A percentile compares a stretch with the other conserved stretches of the same genome.
Evolutionary conservation across 768 basidiomycete genomes (phyloP).

Genomic region (Leucosporidium yakuticum): DNA sequence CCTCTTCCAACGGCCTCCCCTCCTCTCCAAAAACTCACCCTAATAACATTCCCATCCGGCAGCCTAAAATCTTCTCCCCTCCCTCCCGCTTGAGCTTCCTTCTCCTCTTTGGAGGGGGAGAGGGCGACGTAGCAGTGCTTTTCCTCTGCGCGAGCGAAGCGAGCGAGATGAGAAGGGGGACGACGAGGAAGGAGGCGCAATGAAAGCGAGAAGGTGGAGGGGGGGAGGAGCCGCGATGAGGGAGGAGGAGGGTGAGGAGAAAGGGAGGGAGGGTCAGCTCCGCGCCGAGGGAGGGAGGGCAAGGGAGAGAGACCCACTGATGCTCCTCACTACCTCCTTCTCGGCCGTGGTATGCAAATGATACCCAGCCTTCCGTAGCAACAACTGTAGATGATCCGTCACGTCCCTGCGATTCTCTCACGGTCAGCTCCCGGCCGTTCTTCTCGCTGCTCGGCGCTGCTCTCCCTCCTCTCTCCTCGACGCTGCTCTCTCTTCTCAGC

Average conservation of each 20-base stretch:
- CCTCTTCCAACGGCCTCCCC: slow-evolving; percentile 53
- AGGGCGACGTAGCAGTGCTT: slow-evolving; percentile 92
- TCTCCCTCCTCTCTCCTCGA: neutral
- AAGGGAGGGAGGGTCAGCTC: neutral
- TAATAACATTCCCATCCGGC: slow-evolving; percentile 89
- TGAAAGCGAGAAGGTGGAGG: no score
- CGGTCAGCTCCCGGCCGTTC: no score
- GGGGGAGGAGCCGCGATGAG: no score
- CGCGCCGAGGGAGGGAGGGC: neutral
- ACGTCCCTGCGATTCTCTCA: slow-evolving; percentile 63
- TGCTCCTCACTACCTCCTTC: slow-evolving; percentile 75
- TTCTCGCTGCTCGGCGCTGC: neutral
- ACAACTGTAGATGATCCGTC: slow-evolving; percentile 91
- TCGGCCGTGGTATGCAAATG: slow-evolving; percentile 78
- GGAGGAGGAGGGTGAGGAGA: no score
- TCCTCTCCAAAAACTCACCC: slow-evolving; percentile 69
- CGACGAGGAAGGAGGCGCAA: no score
- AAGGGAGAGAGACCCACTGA: slow-evolving; percentile 48
- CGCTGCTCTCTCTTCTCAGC: slow-evolving; percentile 41
- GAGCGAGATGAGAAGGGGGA: no score
- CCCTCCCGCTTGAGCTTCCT: slow-evolving; percentile 84
- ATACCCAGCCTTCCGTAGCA: slow-evolving; percentile 88
- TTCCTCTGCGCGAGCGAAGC: slow-evolving; percentile 67
- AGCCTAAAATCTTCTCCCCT: slow-evolving; percentile 88
- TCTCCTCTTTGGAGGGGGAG: slow-evolving; percentile 62